These are phyloP conservation scores for Flaveria ramosissima DNA, from an alignment of 129 eudicot genomes.

Conservation along the genomic window DNA sequence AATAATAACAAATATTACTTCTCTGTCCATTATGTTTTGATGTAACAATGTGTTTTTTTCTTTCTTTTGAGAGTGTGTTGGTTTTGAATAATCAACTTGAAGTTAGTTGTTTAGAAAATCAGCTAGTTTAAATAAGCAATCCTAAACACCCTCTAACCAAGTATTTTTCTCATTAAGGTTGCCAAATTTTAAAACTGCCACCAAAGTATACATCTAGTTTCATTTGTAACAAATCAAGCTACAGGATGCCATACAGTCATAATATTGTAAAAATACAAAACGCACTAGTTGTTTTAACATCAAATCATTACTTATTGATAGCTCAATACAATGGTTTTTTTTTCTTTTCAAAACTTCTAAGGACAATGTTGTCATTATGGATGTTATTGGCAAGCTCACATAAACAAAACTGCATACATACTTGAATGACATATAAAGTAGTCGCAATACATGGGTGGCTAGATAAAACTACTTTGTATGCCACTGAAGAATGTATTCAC, in stretches of 20 bases:
- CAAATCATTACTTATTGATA: not conserved
- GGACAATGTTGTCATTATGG: not conserved
- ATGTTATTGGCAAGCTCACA: not conserved
- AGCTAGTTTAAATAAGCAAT: too few relatives aligned
- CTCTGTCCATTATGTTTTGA: not conserved
- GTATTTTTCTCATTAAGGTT: not conserved
- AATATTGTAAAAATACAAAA: not conserved
- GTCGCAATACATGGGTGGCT: not conserved
- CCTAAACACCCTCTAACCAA: not conserved
- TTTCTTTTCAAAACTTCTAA: not conserved
- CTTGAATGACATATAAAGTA: not conserved
- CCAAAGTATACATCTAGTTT: not conserved
- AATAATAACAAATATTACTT: not conserved
- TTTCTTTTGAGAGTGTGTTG: too few relatives aligned
- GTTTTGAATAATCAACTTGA: too few relatives aligned
- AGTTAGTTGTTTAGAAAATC: too few relatives aligned
- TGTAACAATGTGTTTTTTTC: too few relatives aligned
- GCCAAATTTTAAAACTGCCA: not conserved
- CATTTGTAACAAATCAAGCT: not conserved
- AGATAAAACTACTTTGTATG: not conserved
- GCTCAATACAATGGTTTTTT: not conserved
- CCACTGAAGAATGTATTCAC: not conserved
- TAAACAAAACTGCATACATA: not conserved
- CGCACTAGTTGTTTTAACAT: not conserved
- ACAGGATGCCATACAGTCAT: too few relatives aligned